Base-by-base conservation (phyloP, 192 early-diverging fungal genomes). In the Entomortierella beljakovae region DNA sequence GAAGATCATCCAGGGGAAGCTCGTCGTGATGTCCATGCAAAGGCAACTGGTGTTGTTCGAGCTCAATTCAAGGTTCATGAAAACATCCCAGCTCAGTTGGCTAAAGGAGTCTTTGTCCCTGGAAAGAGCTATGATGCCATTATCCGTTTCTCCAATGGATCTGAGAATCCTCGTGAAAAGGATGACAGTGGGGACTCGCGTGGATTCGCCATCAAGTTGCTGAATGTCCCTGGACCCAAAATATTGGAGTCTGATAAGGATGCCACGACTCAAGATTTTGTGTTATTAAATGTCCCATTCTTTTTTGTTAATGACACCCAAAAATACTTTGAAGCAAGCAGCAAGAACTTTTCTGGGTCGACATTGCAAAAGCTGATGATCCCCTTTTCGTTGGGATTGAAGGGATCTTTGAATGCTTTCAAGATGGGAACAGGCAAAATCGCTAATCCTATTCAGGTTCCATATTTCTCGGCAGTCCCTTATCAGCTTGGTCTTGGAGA, bases 111-210 rank as follows among this genome's bases (percentile, higher is more conserved):
- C 74, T 77, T 77, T 69, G 25, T 77, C 58, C 74, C 74, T 0
- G 74, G 74, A 31, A 77, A 69, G 61, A 69, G 51, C 16, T 77
- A 77, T 26, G 74, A 77, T 18, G 74, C 74, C 16, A 25, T 69
- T 25, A 29, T 69, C 15, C 53, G 74, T 6, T 49, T 77, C 20
- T 77, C 74, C 0, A 77, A 77, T 11, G 74, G 60, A 15, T 26
- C 59, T 9, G 59, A 38, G 0, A 18, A 77, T 37, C 25, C 74
- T 22, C 20, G 48, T 5, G 33, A 58, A 2, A 3, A 61, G 10
- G 74, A 77, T 38, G 32, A 46, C 26, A 22, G 52, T 16, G 25
- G 29, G 1, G 74, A 77, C 57, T 43, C 48, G 13, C 65, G 61
- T 11, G 74, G 74, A 9, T 64, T 68, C 46, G 74, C 74, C 16